Percentiles rank a stretch among this genome's conserved stretches.
Evolutionary conservation across 371 early-diverging fungal genomes (phyloP).

Genomic region (Lichtheimia ornata): DNA sequence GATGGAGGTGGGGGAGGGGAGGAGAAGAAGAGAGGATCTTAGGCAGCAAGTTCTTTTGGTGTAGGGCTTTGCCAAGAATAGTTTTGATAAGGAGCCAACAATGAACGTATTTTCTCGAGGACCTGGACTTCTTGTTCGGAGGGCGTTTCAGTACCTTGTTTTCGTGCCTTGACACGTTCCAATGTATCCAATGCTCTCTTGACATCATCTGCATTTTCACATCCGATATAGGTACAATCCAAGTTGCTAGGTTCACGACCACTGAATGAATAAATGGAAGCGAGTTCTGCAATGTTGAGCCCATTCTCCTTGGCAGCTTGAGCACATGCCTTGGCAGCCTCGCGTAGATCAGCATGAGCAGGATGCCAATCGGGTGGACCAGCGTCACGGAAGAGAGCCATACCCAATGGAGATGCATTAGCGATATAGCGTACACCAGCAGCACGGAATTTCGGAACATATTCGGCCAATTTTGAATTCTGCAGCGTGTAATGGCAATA

Average conservation of each 20-base stretch:
- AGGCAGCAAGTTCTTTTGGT: conserved; percentile 31
- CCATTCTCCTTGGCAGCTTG: conserved; percentile 36
- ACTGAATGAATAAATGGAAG: conserved; percentile 66
- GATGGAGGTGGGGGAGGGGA: background rate
- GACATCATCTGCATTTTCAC: conserved; percentile 64
- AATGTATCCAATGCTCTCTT: conserved; percentile 56
- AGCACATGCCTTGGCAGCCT: conserved; percentile 55
- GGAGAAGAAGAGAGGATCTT: background rate
- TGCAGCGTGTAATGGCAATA: conserved; percentile 81
- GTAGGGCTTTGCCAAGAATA: conserved; percentile 51
- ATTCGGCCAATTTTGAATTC: conserved; percentile 61
- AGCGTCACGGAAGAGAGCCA: conserved; percentile 69
- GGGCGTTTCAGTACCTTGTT: conserved; percentile 21
- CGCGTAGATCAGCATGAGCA: conserved; percentile 57
- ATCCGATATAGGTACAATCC: conserved; percentile 69
- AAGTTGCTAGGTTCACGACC: conserved; percentile 43
- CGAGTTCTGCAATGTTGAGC: conserved; percentile 59
- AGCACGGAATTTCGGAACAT: conserved; percentile 54
- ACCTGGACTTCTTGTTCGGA: conserved; percentile 27
- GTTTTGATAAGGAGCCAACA: conserved; percentile 41
- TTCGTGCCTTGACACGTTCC: conserved; percentile 36
- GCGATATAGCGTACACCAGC: conserved; percentile 65
- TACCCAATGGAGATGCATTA: conserved; percentile 78
- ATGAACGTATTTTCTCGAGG: conserved; percentile 18
- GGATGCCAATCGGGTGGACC: conserved; percentile 80